Evolutionary conservation across 208 protist genomes (phyloP).

Genomic region (Trypanosoma cruzi): DNA sequence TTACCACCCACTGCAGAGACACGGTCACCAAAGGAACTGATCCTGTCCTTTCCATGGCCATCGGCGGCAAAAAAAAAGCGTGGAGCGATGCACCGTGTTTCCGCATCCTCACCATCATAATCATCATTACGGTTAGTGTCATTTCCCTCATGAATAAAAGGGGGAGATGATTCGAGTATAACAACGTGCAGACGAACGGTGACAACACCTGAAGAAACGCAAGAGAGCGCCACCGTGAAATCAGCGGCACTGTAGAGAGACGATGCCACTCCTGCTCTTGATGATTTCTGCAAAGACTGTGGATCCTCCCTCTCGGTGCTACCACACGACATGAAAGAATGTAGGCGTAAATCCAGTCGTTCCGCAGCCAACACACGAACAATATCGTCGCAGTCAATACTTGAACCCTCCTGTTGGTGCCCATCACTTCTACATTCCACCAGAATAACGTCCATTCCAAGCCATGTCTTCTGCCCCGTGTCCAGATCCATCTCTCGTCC

Average conservation of each 20-base stretch:
- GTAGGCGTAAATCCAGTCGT: conserved; percentile 11
- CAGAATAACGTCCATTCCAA: conserved; percentile 13
- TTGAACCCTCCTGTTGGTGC: not conserved
- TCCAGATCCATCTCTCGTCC: not conserved
- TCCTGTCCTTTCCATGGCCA: conserved; percentile 6
- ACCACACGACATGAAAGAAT: not conserved
- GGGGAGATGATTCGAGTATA: not conserved
- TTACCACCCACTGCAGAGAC: conserved; percentile 1
- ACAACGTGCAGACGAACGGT: conserved; percentile 7
- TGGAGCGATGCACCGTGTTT: not conserved
- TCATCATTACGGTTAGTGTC: not conserved
- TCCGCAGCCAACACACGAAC: conserved; percentile 4
- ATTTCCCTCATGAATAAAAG: not conserved
- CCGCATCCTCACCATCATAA: not conserved
- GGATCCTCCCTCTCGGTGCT: not conserved
- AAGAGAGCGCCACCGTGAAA: not conserved
- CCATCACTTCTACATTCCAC: conserved; percentile 4
- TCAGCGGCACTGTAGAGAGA: conserved; percentile 4
- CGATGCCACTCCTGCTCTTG: not conserved
- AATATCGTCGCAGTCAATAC: conserved; percentile 4
- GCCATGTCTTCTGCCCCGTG: not conserved
- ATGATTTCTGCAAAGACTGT: not conserved
- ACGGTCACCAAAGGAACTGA: not conserved
- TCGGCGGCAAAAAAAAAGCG: conserved; percentile 1
- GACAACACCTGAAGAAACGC: not conserved